Evolutionary conservation across 495 filamentous ascomycete species (phyloP).

Genomic region (Xylaria longipes): DNA sequence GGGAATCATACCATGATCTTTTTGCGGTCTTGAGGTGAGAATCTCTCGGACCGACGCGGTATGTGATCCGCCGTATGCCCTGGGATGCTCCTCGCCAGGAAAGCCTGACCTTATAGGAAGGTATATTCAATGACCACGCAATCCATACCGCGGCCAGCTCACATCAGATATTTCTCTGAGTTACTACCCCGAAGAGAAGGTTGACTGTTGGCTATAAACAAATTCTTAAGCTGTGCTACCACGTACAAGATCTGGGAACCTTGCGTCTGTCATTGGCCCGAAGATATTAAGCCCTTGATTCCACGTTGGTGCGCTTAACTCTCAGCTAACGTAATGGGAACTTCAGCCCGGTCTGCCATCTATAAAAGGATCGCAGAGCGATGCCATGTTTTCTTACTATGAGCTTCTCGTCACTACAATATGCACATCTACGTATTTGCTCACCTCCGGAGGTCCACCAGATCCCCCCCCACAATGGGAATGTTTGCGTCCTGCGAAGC

Average conservation of each 20-base stretch:
- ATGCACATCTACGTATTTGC: constrained; percentile 3
- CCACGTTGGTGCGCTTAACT: not conserved
- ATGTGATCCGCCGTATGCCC: not conserved
- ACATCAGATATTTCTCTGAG: not conserved
- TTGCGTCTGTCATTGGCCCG: not conserved
- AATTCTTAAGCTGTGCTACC: not conserved
- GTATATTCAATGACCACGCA: not conserved
- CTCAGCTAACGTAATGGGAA: not conserved
- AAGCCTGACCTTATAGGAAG: not conserved
- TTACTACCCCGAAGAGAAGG: not conserved
- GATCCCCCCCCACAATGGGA: not conserved
- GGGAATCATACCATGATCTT: not conserved
- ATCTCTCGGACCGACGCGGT: not conserved
- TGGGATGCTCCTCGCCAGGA: not conserved
- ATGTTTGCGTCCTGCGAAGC: not conserved
- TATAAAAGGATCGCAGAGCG: not conserved
- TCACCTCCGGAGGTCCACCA: not conserved
- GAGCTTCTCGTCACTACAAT: constrained; percentile 9
- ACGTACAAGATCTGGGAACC: not conserved
- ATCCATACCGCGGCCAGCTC: not conserved
- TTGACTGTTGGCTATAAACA: not conserved
- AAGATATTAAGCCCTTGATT: not conserved
- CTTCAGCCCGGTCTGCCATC: not conserved
- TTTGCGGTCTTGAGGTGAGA: not conserved
- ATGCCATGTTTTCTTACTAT: not conserved